Base-by-base conservation (phyloP, 306 rosid genomes). In the Nissolia schottii region DNA sequence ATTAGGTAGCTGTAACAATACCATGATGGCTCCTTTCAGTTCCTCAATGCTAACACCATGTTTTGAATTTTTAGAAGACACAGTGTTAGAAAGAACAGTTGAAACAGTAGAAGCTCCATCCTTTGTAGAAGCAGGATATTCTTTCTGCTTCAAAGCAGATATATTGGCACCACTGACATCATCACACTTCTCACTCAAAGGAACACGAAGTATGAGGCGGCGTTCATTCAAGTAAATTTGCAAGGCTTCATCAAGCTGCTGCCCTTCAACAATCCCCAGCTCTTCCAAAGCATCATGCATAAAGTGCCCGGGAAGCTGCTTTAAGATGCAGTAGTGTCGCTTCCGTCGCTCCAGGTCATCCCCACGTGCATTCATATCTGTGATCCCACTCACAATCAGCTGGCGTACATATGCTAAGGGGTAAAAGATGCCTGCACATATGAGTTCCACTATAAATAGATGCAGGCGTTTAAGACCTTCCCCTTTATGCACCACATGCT, bases 371-470 rank as follows among this genome's bases (percentile, higher is more conserved):
- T 80, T 78, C 62, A 73, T 65, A 77, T 91, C 96, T 91, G 91
- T 84, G 68, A 91, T 84, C 77, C 99, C 99, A 74, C 99, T 89
- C 37, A 94, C 88, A 70, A 94, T 87, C 46, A 91, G 85, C 85
- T 91, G 99, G 71, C 99, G 88, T 23, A 89, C 97, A 87, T 94
- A 94, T 68, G 93, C 96, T 65, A 82, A 84, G 38, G 99, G 99
- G 76, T 80, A 74, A 81, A 94, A 89, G 24, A 91, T 87, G 25
- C 99, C 99, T 50, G 87, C 93, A 5, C 73, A 81, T 58, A 91
- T 80, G 51, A 94, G 90, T 79, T 94, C 97, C 58, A 82, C 84
- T n/a, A 94, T 74, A 68, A 94, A 89, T 55, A 91, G 87, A 74
- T 91, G 86, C 20, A 91, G 79, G 46, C 95, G 88, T 64, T 89